Evolutionary conservation across 2,329 filamentous ascomycete species (phyloP).

Genomic region (Colletotrichum scovillei): DNA sequence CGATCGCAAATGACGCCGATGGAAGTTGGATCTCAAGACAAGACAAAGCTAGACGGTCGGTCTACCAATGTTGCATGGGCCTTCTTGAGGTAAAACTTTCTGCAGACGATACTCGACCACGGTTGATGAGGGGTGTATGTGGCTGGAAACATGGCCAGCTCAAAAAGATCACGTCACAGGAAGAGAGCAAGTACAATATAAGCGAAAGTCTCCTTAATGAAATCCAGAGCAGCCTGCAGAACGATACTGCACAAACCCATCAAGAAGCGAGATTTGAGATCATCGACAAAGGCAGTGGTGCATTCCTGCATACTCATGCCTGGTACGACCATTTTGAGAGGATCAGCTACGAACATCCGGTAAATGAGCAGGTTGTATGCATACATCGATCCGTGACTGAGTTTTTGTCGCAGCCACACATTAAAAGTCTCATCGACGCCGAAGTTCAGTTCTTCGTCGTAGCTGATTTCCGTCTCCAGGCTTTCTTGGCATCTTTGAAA

Average conservation of each 20-base stretch:
- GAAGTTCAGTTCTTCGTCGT: background rate
- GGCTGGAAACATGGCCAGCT: no score
- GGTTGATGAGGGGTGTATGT: background rate
- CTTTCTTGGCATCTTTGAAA: background rate
- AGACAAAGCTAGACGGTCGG: background rate
- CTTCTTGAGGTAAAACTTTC: background rate
- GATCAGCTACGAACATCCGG: no score
- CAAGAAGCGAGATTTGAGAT: no score
- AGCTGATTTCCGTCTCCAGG: background rate
- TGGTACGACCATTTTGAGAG: background rate
- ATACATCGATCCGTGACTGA: background rate
- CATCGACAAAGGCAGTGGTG: background rate
- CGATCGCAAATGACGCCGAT: background rate
- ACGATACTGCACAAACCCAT: no score
- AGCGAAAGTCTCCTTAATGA: background rate
- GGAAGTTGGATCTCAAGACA: background rate
- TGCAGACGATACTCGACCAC: background rate
- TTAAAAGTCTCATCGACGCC: background rate
- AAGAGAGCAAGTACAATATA: background rate
- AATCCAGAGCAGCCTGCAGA: no score
- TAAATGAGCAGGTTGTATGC: background rate
- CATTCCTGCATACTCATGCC: background rate
- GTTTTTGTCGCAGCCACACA: background rate
- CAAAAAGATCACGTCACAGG: no score
- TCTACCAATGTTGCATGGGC: slow-evolving; percentile 4